phyloP scores from a whole-genome alignment of 768 basidiomycete genomes.

The Strobilomyces echinocephalus region DNA sequence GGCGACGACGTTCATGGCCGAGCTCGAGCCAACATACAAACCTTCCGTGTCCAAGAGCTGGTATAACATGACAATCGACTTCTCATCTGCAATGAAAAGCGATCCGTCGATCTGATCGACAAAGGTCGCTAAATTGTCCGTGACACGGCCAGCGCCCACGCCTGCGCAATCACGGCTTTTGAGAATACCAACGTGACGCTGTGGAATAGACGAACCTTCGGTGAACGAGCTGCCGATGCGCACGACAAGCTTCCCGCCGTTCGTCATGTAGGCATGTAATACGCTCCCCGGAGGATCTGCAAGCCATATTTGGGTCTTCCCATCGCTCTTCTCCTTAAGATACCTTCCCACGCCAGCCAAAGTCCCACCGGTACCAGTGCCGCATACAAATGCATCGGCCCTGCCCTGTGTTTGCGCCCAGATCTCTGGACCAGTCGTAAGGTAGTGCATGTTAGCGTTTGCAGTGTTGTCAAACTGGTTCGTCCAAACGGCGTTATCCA shows the following conservation, averaged over 20 bases:
- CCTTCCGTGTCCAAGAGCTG: slow-evolving; percentile 89
- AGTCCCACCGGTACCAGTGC: slow-evolving; percentile 95
- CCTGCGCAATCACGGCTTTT: slow-evolving; percentile 43
- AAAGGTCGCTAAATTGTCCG: slow-evolving; percentile 83
- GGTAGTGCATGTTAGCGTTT: slow-evolving; percentile 87
- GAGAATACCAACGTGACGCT: background rate
- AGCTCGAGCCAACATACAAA: slow-evolving; percentile 89
- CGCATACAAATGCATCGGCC: slow-evolving; percentile 84
- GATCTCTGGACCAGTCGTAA: slow-evolving; percentile 93
- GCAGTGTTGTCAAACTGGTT: slow-evolving; percentile 97
- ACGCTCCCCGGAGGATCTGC: slow-evolving; percentile 98
- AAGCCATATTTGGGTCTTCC: slow-evolving; percentile 84
- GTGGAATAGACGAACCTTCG: slow-evolving; percentile 55
- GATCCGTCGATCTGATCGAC: slow-evolving; percentile 79
- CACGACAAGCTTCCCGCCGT: slow-evolving; percentile 73
- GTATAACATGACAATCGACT: slow-evolving; percentile 92
- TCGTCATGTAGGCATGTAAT: slow-evolving; percentile 74
- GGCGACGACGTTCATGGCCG: slow-evolving; percentile 92
- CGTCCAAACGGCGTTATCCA: slow-evolving; percentile 89
- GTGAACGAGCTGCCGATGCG: slow-evolving; percentile 83
- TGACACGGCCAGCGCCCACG: slow-evolving; percentile 95
- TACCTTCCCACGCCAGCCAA: slow-evolving; percentile 86
- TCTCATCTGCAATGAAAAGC: slow-evolving; percentile 79
- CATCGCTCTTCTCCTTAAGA: slow-evolving; percentile 75
- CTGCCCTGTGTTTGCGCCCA: slow-evolving; percentile 82